Conservation (phyloP, 805 yeast genomes). For the Saccharomycopsis lassenensis region DNA sequence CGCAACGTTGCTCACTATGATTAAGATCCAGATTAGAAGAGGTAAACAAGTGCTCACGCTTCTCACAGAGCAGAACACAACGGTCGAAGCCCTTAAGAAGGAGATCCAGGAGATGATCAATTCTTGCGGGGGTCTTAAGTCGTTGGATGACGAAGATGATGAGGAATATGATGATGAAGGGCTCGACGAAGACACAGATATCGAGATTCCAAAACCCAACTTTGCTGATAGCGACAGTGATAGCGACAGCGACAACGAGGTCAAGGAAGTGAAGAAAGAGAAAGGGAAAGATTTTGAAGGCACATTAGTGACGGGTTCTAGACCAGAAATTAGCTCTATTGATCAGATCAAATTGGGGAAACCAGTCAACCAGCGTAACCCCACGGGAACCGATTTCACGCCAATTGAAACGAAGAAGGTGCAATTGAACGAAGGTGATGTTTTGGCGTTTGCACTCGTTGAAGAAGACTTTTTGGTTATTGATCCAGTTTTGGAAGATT, state of each 20-base stretch:
- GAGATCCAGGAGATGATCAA: slow-evolving; percentile 15
- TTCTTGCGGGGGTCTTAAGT: slow-evolving; percentile 14
- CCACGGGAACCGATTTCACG: slow-evolving; percentile 14
- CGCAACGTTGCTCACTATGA: too few relatives aligned
- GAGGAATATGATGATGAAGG: slow-evolving; percentile 1
- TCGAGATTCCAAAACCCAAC: slow-evolving; percentile 11
- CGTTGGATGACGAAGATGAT: slow-evolving; percentile 14
- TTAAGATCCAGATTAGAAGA: slow-evolving; percentile 6
- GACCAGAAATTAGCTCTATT: background rate
- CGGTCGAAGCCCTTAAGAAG: slow-evolving; percentile 8
- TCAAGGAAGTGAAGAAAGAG: background rate
- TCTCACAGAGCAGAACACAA: background rate
- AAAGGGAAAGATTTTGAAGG: background rate
- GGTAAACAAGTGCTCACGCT: slow-evolving; percentile 15
- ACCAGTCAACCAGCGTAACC: slow-evolving; percentile 9
- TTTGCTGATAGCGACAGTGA: slow-evolving; percentile 10
- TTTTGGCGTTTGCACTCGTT: slow-evolving; percentile 11
- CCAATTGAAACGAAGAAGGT: slow-evolving; percentile 4
- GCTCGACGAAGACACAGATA: slow-evolving; percentile 5
- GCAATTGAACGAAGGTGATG: slow-evolving; percentile 8
- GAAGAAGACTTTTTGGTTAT: slow-evolving; percentile 17
- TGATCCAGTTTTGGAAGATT: too few relatives aligned
- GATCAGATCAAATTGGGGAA: slow-evolving; percentile 11
- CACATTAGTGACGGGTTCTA: too few relatives aligned
- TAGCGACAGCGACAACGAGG: background rate